Base-by-base conservation (phyloP, 306 rosid species). In the Acacia melanoxylon region DNA sequence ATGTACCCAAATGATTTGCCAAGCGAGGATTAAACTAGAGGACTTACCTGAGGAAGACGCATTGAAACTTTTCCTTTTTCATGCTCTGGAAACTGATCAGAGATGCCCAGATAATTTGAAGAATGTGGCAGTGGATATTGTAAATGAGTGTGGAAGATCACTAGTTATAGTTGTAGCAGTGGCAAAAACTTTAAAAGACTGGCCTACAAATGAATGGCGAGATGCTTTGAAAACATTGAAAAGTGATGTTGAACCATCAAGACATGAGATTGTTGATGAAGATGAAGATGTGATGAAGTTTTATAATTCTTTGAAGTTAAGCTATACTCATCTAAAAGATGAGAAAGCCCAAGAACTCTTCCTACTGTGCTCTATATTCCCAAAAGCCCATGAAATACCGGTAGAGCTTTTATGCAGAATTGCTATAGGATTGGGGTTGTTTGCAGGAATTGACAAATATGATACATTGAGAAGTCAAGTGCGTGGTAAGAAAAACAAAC, bases 91-190 rank as follows among this genome's bases (percentile, higher is more conserved):
- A 52, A 20, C 3, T 56, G 46, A 4, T 2, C 2, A 37, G 4
- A 14, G 0, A n/a, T 31, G 31, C 1, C 0, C 37, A 11, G 8
- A n/a, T 40, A 31, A 0, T 49, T 1, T 85, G 5, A 77, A 66
- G n/a, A 14, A 65, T 7, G 14, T 72, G 62, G 80, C 20, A 12
- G 5, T 40, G 4, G 0, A 2, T 62, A 74, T 85, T 33, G 80
- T 78, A 0, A 0, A 63, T 0, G 63, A 85, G 42, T 85, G 88
- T 11, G 52, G 75, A 78, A 82, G 83, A 52, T 40, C 78, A 10
- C 88, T 46, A 2, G 24, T 67, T 35, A n/a, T n/a, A 15, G 0
- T 67, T 35, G 25, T 5, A 13, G 69, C 80, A 0, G 49, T 81
- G 1, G 85, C 80, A 33, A 49, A 31, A 33, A 1, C 25, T 8